Base-by-base conservation (phyloP, 768 basidiomycete species). In the Chalciporus chontae region DNA sequence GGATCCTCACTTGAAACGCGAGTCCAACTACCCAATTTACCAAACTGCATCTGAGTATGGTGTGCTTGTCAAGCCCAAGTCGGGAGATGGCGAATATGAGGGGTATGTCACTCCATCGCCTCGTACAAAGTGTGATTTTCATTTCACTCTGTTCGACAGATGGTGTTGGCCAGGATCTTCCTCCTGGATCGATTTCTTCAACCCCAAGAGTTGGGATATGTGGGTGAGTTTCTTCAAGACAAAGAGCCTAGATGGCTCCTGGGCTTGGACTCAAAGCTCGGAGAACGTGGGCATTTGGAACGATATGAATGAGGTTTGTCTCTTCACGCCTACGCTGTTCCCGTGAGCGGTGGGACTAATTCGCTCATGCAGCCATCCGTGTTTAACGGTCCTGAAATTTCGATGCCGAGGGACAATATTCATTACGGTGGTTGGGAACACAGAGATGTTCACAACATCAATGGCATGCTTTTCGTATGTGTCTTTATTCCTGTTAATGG, bases 161-260 rank as follows among this genome's bases (percentile, higher is more conserved):
- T 97, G 93, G 94, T 99, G 96, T 70, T 99, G 96, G 96, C 83
- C 90, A 19, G 96, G 96, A 32, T 92, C 87, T 67, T 89, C 86
- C 54, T 88, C 93, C 6, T 99, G 95, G 95, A 85, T 94, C 34
- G 96, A 99, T 64, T 96, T 91, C 72, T 96, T 98, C 81, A 87
- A 98, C 63, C 93, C 93, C 24, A 75, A 69, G 27, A 80, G 81
- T 37, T 94, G 92, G 92, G 78, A 82, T 31, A 93, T 93, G 85
- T 99, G 94, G 94, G 85, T 76, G 51, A 74, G 76, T 5, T 74
- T 95, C 51, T 98, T 96, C 76, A 86, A 85, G 68, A 75, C 74
- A 8, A 69, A 75, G 53, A 68, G 72, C 42, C 70, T 73, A 27
- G 70, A 74, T 52, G 79, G 75, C 40, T 70, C 75, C n/a, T 91